These are phyloP conservation scores for Calamus simplicifolius DNA, from an alignment of 176 grass and related monocot genomes.

Conservation along the genomic window DNA sequence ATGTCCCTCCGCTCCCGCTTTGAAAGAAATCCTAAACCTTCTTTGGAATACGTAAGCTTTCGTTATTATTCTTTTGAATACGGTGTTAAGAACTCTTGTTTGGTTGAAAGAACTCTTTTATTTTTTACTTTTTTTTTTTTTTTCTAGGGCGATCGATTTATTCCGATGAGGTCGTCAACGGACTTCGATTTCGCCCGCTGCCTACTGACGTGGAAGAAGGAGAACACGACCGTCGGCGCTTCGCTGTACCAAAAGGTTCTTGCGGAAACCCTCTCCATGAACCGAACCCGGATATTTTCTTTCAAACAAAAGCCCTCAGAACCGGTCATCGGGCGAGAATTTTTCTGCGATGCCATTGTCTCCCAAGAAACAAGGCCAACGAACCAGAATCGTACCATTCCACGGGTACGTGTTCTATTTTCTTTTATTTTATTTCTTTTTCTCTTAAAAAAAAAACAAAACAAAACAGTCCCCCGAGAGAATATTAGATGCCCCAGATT, in stretches of 20 bases:
- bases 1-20: no score
- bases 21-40: no score
- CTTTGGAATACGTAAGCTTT: no score
- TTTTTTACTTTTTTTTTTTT: no score
- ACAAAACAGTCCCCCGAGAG: conserved; percentile 33
- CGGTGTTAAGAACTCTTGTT: no score
- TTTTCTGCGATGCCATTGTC: conserved; percentile 7
- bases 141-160: conserved; percentile 54
- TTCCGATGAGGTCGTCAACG: conserved; percentile 47
- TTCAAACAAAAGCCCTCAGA: conserved; percentile 45
- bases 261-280: conserved; percentile 32
- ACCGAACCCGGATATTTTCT: conserved; percentile 42
- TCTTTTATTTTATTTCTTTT: not conserved
- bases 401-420: conserved; percentile 30
- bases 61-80: no score
- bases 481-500: conserved; percentile 41
- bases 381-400: conserved; percentile 33
- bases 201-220: conserved; percentile 40
- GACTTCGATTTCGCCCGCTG: conserved; percentile 54
- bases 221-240: conserved; percentile 27
- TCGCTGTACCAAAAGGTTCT: conserved; percentile 45
- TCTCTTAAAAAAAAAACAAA: not conserved
- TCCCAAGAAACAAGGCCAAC: not conserved
- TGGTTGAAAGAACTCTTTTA: no score
- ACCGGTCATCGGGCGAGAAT: conserved; percentile 8